Percentiles rank a stretch among this genome's conserved stretches.
phyloP scores from a whole-genome alignment of 2,329 filamentous ascomycete species.

The Magnaporthales sp. region DNA sequence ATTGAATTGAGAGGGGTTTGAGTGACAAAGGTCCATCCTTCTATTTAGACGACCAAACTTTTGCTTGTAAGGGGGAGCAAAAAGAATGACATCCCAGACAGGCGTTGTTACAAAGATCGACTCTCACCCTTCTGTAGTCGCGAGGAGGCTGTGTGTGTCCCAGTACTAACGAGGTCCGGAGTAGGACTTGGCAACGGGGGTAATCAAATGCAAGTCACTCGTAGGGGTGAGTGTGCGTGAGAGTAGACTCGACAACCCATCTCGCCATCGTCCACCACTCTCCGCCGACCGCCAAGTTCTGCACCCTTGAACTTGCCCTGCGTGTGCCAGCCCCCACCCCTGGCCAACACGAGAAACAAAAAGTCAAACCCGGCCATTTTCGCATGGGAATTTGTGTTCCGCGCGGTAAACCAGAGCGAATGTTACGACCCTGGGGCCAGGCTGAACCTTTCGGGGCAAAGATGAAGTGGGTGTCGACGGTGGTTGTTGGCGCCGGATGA shows the following conservation, averaged over 20 bases:
- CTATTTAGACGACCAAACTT: not conserved
- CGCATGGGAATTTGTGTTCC: not conserved
- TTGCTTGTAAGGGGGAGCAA: not conserved
- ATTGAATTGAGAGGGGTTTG: not conserved
- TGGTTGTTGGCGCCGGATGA: not conserved
- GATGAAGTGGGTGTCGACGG: not conserved
- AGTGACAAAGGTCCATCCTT: not conserved
- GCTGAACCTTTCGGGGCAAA: not conserved
- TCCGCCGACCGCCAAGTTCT: not conserved
- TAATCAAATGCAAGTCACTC: not conserved
- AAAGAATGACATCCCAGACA: not conserved
- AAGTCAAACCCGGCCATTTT: not conserved
- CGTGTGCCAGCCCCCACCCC: not conserved
- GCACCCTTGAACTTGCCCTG: not conserved
- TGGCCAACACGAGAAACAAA: not conserved
- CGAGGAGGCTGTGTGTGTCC: not conserved
- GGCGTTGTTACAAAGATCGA: not conserved
- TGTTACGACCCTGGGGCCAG: not conserved
- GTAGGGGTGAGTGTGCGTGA: not conserved
- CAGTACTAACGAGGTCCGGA: not conserved
- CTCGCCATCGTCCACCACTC: not conserved
- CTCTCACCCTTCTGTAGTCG: not conserved
- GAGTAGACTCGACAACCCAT: not conserved
- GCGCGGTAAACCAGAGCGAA: not conserved
- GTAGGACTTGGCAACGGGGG: not conserved